A percentile compares a stretch with the other conserved stretches of the same genome.
These are phyloP conservation scores for Zasmidium cellare DNA, from an alignment of 2,329 filamentous ascomycete species.

Conservation along the genomic window DNA sequence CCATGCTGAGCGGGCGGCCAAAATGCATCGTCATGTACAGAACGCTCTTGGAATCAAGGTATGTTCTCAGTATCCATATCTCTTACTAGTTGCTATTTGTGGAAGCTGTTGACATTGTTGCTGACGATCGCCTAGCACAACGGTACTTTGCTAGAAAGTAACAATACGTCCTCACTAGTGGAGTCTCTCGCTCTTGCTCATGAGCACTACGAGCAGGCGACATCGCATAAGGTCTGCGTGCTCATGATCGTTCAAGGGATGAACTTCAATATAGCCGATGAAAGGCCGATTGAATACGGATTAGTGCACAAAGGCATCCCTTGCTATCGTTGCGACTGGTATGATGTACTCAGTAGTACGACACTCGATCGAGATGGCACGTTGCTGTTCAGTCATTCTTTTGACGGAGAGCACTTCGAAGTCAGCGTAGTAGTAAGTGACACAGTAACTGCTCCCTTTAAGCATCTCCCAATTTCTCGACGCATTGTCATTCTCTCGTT, in stretches of 20 bases:
- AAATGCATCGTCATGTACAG: slow-evolving; percentile 44
- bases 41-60: not conserved
- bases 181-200: slow-evolving; percentile 37
- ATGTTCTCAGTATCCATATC: not conserved
- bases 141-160: slow-evolving; percentile 33
- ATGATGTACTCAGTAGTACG: slow-evolving; percentile 34
- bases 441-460: too few species aligned
- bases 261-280: slow-evolving; percentile 49
- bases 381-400: slow-evolving; percentile 38
- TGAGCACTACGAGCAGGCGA: slow-evolving; percentile 30
- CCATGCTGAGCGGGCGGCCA: slow-evolving; percentile 41
- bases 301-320: slow-evolving; percentile 39
- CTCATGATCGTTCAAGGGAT: slow-evolving; percentile 46
- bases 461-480: too few species aligned
- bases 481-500: too few species aligned
- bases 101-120: too few species aligned
- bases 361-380: slow-evolving; percentile 32
- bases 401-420: slow-evolving; percentile 30
- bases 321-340: slow-evolving; percentile 41
- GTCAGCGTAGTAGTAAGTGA: slow-evolving; percentile 37
- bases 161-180: slow-evolving; percentile 35
- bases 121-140: not conserved
- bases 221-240: slow-evolving; percentile 34
- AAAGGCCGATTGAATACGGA: slow-evolving; percentile 48
- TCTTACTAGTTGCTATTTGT: too few species aligned